A percentile compares a stretch with the other conserved stretches of the same genome.
Conservation (phyloP, 345 rosid genomes). For the Lumnitzera racemosa region DNA sequence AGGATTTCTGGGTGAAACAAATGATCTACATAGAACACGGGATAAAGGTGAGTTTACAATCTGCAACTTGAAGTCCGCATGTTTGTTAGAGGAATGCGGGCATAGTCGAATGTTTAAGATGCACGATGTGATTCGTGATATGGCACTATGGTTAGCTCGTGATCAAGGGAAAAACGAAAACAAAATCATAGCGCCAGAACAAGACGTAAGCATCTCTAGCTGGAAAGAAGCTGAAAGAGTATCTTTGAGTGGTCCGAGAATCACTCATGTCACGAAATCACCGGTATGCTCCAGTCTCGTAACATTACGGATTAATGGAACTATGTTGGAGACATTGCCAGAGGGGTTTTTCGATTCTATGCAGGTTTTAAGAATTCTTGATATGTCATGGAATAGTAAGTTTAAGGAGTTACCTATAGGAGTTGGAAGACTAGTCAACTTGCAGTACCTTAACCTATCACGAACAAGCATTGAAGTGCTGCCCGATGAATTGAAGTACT, state of each 20-base stretch:
- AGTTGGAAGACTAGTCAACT: constrained; percentile 7
- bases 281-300: constrained; percentile 14
- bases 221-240: constrained; percentile 18
- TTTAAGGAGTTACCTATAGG: constrained; percentile 17
- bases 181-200: constrained; percentile 9
- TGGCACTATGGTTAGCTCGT: constrained; percentile 30
- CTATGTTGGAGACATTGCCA: constrained; percentile 6
- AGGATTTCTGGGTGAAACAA: constrained; percentile 16
- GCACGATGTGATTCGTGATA: constrained; percentile 42
- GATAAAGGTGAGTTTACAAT: constrained; percentile 21
- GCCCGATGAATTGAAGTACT: constrained; percentile 20
- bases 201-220: neutral
- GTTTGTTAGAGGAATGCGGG: constrained; percentile 16
- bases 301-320: constrained; percentile 17
- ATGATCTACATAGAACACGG: neutral
- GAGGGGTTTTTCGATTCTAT: constrained; percentile 14
- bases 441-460: constrained; percentile 18
- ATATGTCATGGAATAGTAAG: constrained; percentile 11
- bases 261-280: constrained; percentile 11
- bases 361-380: constrained; percentile 22
- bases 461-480: constrained; percentile 10
- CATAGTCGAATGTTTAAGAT: constrained; percentile 12
- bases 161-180: constrained; percentile 5
- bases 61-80: constrained; percentile 12
- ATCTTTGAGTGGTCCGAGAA: constrained; percentile 12